These are phyloP conservation scores for Mallotus repandus DNA, from an alignment of 441 rosid species.

Conservation along the genomic window DNA sequence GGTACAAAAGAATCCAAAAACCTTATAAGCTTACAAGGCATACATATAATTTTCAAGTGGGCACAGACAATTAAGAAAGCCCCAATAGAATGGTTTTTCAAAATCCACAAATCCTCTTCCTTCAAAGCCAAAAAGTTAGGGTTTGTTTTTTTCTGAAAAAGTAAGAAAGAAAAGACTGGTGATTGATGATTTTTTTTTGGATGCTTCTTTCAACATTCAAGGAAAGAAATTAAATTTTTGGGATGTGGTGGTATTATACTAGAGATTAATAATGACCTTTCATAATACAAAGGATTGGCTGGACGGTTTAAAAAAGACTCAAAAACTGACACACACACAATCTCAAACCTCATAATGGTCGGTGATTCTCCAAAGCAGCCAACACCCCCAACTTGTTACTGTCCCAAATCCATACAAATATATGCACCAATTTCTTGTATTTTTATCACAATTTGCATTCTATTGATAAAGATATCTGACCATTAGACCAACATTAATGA, in stretches of 20 bases:
- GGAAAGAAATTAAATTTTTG: no score
- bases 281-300: constrained; percentile 25
- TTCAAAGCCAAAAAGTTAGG: constrained; percentile 11
- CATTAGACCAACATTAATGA: no score
- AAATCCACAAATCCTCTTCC: neutral
- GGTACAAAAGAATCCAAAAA: neutral
- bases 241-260: no score
- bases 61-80: neutral
- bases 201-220: no score
- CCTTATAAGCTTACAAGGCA: no score
- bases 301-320: constrained; percentile 38
- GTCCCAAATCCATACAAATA: no score
- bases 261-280: neutral
- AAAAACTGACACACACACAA: neutral
- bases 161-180: neutral
- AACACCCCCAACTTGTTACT: no score
- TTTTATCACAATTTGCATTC: no score
- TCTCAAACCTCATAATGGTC: constrained; percentile 16
- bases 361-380: constrained; percentile 17
- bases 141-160: constrained; percentile 15
- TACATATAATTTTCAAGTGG: neutral
- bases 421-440: neutral
- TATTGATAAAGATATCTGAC: neutral
- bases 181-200: neutral
- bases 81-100: neutral